phyloP scores from a whole-genome alignment of 2,329 filamentous ascomycete genomes.

The Massarina eburnea region DNA sequence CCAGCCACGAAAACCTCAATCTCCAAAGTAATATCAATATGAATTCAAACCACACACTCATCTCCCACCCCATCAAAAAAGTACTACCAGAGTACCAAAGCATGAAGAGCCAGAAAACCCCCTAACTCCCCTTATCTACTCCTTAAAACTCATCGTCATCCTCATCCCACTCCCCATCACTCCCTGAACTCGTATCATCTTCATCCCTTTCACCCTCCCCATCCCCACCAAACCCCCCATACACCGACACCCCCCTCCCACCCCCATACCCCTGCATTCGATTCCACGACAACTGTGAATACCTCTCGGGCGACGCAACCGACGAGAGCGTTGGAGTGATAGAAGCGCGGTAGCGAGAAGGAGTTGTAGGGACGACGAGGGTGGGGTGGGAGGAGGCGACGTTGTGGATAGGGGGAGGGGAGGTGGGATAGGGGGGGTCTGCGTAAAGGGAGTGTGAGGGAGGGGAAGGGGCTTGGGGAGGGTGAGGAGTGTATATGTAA shows the following conservation, averaged over 20 bases:
- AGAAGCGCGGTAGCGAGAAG: background rate
- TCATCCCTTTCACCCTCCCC: background rate
- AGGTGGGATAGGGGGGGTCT: no score
- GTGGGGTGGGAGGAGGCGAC: background rate
- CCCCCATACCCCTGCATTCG: background rate
- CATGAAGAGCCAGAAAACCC: no score
- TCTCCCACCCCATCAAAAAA: no score
- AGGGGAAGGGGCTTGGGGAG: background rate
- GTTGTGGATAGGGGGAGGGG: background rate
- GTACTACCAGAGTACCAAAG: no score
- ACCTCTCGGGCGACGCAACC: background rate
- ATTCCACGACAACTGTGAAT: background rate
- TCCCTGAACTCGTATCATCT: no score
- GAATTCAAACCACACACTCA: no score
- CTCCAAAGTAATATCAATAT: no score
- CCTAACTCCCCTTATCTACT: background rate
- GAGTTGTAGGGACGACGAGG: background rate
- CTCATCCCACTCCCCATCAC: background rate
- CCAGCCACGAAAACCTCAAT: no score
- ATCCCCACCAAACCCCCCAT: background rate
- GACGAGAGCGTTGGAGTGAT: background rate
- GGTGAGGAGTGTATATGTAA: no score
- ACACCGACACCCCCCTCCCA: background rate
- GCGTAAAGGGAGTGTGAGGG: background rate
- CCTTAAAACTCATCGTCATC: background rate